Percentiles rank a stretch among this genome's conserved stretches.
phyloP scores from a whole-genome alignment of 1,284 basidiomycete species.

The Leccinum variabile region DNA sequence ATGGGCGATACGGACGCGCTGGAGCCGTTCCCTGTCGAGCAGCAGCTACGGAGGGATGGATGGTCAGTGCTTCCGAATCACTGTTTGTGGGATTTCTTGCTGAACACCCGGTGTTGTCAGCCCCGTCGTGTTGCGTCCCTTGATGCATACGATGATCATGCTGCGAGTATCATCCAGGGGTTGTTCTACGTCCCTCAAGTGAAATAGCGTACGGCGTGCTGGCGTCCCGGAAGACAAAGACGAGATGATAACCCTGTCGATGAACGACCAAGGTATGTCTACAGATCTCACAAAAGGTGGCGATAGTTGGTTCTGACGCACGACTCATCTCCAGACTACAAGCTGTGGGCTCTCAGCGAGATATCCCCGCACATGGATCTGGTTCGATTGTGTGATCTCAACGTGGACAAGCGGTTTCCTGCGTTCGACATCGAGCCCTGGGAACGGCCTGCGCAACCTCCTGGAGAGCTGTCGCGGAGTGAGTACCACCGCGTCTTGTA shows the following conservation, averaged over 20 bases:
- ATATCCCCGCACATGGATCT: constrained; percentile 53
- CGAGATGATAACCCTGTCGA: too few relatives aligned
- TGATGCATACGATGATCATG: constrained; percentile 51
- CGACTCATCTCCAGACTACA: too few relatives aligned
- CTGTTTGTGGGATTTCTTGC: not conserved
- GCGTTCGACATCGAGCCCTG: too few relatives aligned
- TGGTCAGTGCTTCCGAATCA: constrained; percentile 43
- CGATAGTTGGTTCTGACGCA: too few relatives aligned
- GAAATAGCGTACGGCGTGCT: constrained; percentile 48
- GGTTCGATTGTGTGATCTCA: constrained; percentile 41
- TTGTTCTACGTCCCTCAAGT: constrained; percentile 70
- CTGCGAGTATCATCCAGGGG: constrained; percentile 61
- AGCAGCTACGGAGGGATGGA: constrained; percentile 54
- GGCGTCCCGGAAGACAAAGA: constrained; percentile 25
- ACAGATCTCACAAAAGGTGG: too few relatives aligned
- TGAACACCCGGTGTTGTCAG: constrained; percentile 35
- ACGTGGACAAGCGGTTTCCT: too few relatives aligned
- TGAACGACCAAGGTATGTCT: too few relatives aligned
- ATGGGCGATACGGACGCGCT: constrained; percentile 34
- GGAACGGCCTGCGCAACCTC: too few relatives aligned
- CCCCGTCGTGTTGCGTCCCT: constrained; percentile 64
- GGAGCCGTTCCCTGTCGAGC: constrained; percentile 46
- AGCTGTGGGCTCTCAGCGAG: too few relatives aligned
- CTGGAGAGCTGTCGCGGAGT: too few relatives aligned
- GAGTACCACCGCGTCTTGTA: not conserved